phyloP scores from a whole-genome alignment of 768 basidiomycete species.

The Russula compacta region DNA sequence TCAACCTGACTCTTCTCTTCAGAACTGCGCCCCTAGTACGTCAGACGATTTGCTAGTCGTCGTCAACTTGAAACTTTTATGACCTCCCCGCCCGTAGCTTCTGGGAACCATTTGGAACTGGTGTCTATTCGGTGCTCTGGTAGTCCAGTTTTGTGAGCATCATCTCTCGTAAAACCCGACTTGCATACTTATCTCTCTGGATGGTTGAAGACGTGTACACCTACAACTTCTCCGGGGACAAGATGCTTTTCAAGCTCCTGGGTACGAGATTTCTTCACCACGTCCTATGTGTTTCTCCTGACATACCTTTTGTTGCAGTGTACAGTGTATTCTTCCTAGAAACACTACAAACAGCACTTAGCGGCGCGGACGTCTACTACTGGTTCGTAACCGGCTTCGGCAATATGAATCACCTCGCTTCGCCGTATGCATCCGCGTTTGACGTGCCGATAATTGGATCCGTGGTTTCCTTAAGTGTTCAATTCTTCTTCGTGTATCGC shows the following conservation, averaged over 20 bases:
- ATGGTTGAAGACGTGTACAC: constrained; percentile 6
- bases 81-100: background rate
- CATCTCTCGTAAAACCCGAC: background rate
- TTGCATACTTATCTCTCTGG: background rate
- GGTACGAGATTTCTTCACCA: background rate
- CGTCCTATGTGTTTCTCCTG: background rate
- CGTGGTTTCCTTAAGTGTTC: constrained; percentile 23
- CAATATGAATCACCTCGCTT: constrained; percentile 20
- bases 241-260: background rate
- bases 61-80: background rate
- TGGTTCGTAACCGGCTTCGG: constrained; percentile 28
- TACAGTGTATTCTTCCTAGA: constrained; percentile 23
- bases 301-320: constrained; percentile 16
- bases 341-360: constrained; percentile 22
- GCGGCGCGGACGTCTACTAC: constrained; percentile 24
- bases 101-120: constrained; percentile 21
- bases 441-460: constrained; percentile 25
- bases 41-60: too few species aligned
- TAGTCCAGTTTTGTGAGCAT: constrained; percentile 26
- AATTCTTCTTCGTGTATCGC: constrained; percentile 28
- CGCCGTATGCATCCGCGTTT: constrained; percentile 20
- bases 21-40: too few species aligned
- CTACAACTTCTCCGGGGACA: constrained; percentile 8
- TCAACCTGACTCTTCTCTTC: too few species aligned
- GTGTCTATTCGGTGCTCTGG: constrained; percentile 24